A percentile compares a stretch with the other conserved stretches of the same genome.
Evolutionary conservation across 73 alveolate genomes (phyloP).

Genomic region (Breviolum minutum): DNA sequence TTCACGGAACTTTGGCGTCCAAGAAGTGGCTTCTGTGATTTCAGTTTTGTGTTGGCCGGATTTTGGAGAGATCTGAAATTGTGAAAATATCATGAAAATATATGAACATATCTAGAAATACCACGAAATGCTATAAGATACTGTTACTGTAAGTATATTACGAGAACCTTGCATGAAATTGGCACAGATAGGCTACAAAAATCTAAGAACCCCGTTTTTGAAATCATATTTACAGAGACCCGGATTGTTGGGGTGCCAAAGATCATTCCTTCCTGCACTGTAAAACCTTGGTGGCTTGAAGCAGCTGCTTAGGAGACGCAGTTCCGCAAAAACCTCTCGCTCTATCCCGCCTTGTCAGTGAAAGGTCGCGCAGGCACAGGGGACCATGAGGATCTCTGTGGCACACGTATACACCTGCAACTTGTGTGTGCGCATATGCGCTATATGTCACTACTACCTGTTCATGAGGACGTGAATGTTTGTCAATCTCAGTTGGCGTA

Average conservation of each 20-base stretch:
- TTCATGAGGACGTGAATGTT: too few species aligned
- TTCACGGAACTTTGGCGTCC: neutral
- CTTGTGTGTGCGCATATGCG: too few species aligned
- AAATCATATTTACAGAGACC: neutral
- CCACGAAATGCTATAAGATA: too few species aligned
- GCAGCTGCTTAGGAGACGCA: neutral
- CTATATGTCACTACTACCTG: too few species aligned
- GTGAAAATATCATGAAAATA: too few species aligned
- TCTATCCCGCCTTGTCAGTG: conserved; percentile 57
- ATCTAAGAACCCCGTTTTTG: neutral
- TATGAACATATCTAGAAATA: neutral
- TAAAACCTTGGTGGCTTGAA: neutral
- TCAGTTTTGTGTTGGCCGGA: neutral
- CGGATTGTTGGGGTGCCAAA: too few species aligned
- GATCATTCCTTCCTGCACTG: neutral
- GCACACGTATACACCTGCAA: too few species aligned
- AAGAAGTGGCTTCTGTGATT: neutral
- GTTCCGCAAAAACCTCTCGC: conserved; percentile 33
- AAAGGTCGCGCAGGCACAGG: conserved; percentile 18
- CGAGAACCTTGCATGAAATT: neutral
- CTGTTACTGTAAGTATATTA: too few species aligned
- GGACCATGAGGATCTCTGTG: neutral
- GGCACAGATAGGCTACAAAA: neutral
- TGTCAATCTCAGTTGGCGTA: too few species aligned
- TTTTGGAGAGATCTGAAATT: too few species aligned